Base-by-base conservation (phyloP, 1,284 basidiomycete genomes). In the Exobasidium cylindrosporum region DNA sequence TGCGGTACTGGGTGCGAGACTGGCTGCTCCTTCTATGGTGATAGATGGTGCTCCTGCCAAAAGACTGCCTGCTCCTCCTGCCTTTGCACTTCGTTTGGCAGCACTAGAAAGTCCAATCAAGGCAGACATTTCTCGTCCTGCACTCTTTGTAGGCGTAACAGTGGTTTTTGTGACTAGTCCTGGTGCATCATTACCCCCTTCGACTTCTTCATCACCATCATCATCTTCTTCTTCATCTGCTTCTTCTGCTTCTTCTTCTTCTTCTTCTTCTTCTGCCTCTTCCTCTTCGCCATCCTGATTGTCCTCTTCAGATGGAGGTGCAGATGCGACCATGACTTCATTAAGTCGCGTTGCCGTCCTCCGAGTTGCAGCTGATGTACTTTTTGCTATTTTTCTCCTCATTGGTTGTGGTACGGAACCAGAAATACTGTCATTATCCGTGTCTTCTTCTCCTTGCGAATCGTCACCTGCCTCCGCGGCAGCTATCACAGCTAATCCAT, bases 401-500 rank as follows among this genome's bases (percentile, higher is more conserved):
- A 31, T 17, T 11, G 26, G 26, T 4, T 14, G 47, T 21, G n/a
- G 2, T 4, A 13, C 21, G 13, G 32, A 43, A 28, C 30, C 29
- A 11, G 55, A 2, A 10, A 21, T 17, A 43, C 55, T 40, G 7
- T 58, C 60, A 32, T 53, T 62, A 4, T 64, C 52, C n/a, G 56
- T 47, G 17, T 57, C 58, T 3, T 56, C 45, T 21, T n/a, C 50
- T 21, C 21, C 40, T 21, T 35, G 49, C 2, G 13, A 23, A 13
- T 49, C n/a, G 23, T 61, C 60, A 7, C 67, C 64, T 4, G 75
- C 66, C 21, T 69, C 75, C 7, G 74, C 65, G 5, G 68, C 68
- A 26, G 74, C 74, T 17, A 77, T 69, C 0, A 67, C 74, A 28
- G 69, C 72, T 17, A 77, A 65, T 28, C 67, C 69, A 31, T 63